Conservation (phyloP, 192 early-diverging fungal species). For the Umbelopsis sp. region DNA sequence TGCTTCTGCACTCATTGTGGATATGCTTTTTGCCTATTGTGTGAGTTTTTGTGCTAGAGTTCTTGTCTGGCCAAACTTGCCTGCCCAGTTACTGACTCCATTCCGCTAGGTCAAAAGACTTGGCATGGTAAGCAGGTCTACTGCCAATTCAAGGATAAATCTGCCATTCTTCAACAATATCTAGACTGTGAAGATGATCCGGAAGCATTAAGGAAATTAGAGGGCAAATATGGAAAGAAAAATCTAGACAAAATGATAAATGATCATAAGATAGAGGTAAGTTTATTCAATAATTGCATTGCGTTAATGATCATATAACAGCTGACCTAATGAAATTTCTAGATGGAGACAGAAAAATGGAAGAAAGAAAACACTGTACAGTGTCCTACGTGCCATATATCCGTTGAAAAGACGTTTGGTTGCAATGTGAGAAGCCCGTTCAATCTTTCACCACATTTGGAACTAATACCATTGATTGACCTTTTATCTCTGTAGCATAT, state of each 20-base stretch:
- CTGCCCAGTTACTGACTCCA: background rate
- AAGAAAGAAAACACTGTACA: constrained; percentile 25
- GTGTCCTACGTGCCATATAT: constrained; percentile 29
- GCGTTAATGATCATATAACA: background rate
- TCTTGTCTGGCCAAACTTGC: background rate
- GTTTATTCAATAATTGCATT: background rate
- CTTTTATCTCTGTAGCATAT: constrained; percentile 21
- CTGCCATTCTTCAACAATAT: constrained; percentile 26
- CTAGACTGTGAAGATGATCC: constrained; percentile 25
- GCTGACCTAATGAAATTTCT: background rate
- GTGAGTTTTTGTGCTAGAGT: constrained; percentile 16
- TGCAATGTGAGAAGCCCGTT: constrained; percentile 20
- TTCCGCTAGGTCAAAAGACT: background rate
- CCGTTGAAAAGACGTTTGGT: constrained; percentile 32
- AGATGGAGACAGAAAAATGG: constrained; percentile 29
- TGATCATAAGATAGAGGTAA: constrained; percentile 23
- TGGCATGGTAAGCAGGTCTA: constrained; percentile 26
- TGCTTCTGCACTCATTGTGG: constrained; percentile 28
- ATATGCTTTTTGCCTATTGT: constrained; percentile 36
- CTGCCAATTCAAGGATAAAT: constrained; percentile 25
- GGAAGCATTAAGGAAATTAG: background rate
- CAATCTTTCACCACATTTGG: too few relatives aligned
- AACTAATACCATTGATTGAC: background rate
- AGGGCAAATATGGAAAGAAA: constrained; percentile 33
- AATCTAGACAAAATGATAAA: constrained; percentile 28